Evolutionary conservation across 2,329 filamentous ascomycete genomes (phyloP), one percentile per base, ranked within the genome.

Genomic region (Myriosclerotinia scirpicola): DNA sequence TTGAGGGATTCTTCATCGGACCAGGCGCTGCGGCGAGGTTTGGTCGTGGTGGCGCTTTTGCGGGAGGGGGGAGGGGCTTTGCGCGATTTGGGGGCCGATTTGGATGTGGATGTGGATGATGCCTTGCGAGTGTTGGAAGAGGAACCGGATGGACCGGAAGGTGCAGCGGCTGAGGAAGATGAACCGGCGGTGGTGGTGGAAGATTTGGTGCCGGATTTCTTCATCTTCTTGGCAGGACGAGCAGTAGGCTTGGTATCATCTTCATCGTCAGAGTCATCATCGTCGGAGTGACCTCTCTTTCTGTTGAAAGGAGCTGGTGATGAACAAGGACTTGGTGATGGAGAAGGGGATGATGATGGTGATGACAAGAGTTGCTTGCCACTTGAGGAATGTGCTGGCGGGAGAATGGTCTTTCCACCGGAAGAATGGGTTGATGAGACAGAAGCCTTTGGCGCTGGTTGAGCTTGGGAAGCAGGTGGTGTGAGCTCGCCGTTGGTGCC

Each of bases 231-330:
- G 7, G 14, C n/a, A 1, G 20, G n/a, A 2, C 44, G 56, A 17
- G 20, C 26, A 38, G 5, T 8, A 5, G 56, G n/a, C 44, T 50
- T 60, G 44, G 5, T 6, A 30, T 50, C 26, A n/a, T 20, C 3
- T 14, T 50, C 5, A 26, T 60, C 44, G 2, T 22, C 30, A 17
- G 30, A 60, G 8, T 50, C 26, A n/a, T 50, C 26, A n/a, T 50
- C 44, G 14, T 14, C 20, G 15, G 53, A 54, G n/a, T 36, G 56
- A 11, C 44, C 56, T 60, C 56, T 42, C 30, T 60, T 60, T 58
- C 15, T 34, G 5, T n/a, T 22, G n/a, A 38, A 14, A 22, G 54
- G 53, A 54, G 26, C 52, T 54, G 52, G 34, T 14, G 53, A 54
- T 54, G 53, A 34, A 11, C 11, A 54, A 36, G 30, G 34, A n/a